phyloP scores from a whole-genome alignment of 192 early-diverging fungal species.

The Nowakowskiella sp. region DNA sequence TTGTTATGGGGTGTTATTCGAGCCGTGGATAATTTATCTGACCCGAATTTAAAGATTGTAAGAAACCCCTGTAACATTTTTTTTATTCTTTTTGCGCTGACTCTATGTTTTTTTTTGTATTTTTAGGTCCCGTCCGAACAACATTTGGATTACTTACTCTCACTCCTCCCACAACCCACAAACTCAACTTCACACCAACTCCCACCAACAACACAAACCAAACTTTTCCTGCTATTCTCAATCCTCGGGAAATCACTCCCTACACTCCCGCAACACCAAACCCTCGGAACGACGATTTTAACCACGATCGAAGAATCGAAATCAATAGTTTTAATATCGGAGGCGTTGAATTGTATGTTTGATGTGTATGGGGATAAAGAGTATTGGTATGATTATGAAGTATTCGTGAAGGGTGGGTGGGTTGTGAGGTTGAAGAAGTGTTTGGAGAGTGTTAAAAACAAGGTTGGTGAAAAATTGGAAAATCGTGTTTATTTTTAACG shows the following conservation, averaged over 20 bases:
- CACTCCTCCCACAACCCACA: no score
- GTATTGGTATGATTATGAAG: conserved; percentile 77
- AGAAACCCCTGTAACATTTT: no score
- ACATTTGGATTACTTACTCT: no score
- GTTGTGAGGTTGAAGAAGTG: conserved; percentile 47
- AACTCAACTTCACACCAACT: no score
- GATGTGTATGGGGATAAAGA: conserved; percentile 80
- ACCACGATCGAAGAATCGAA: conserved; percentile 16
- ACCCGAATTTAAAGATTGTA: no score
- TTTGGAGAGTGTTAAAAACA: conserved; percentile 36
- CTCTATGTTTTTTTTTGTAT: no score
- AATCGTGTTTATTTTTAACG: no score
- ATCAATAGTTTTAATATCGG: conserved; percentile 36
- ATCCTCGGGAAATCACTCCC: neutral
- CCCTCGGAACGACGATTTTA: no score
- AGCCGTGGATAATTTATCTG: no score
- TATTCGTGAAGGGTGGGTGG: conserved; percentile 68
- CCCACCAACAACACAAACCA: conserved; percentile 9
- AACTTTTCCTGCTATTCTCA: conserved; percentile 8
- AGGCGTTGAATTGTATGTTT: conserved; percentile 76
- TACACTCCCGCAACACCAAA: conserved; percentile 5
- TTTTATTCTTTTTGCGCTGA: no score
- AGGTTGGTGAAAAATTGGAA: conserved; percentile 41
- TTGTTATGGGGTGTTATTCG: no score
- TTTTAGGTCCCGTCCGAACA: no score